Evolutionary conservation across 1,284 basidiomycete genomes (phyloP).

Genomic region (Thecaphora frezii): DNA sequence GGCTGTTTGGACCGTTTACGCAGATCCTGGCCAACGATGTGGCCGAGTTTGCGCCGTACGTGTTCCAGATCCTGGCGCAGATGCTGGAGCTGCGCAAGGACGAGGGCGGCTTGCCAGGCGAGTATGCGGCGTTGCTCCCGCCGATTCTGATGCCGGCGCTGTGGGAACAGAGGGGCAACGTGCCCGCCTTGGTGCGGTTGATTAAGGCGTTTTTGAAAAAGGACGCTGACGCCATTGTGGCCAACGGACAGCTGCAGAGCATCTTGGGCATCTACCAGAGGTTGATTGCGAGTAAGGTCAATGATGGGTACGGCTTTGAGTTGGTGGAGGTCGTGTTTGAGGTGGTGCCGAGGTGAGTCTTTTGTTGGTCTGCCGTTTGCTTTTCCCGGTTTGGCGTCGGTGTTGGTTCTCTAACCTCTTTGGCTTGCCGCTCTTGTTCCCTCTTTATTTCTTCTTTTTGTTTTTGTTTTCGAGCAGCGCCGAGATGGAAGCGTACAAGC

Average conservation of each 20-base stretch:
- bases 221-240: constrained; percentile 72
- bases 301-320: constrained; percentile 90
- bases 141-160: constrained; percentile 81
- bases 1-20: constrained; percentile 79
- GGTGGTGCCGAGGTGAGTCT: constrained; percentile 72
- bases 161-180: constrained; percentile 94
- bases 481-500: constrained; percentile 71
- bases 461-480: constrained; percentile 61
- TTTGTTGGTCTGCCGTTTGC: not conserved
- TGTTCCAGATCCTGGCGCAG: constrained; percentile 94
- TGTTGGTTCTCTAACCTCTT: not conserved
- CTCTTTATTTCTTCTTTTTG: not conserved
- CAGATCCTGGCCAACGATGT: constrained; percentile 88
- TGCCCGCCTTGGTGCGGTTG: constrained; percentile 87
- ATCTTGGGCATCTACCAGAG: constrained; percentile 90
- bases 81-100: constrained; percentile 79
- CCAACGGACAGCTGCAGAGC: constrained; percentile 72
- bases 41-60: constrained; percentile 94
- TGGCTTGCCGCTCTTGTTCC: not conserved
- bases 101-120: constrained; percentile 66
- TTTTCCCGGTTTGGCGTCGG: too few relatives aligned
- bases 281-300: constrained; percentile 81
- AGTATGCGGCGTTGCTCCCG: constrained; percentile 78
- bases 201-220: constrained; percentile 80
- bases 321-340: constrained; percentile 77